Evolutionary conservation across 257 asterid genomes (phyloP).

Genomic region (Lycium barbarum): DNA sequence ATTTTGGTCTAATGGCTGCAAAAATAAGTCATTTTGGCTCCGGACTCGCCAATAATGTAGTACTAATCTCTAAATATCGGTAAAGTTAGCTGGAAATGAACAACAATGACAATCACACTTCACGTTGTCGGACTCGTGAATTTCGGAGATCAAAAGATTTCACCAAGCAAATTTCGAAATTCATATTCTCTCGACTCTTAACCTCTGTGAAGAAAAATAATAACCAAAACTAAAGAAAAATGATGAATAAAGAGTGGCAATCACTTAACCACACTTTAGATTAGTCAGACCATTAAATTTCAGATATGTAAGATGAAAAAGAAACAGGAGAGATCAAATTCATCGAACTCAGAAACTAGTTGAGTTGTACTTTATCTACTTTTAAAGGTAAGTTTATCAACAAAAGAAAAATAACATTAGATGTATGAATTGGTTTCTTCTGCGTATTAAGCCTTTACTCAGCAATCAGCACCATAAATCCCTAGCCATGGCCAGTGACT

Average conservation of each 20-base stretch:
- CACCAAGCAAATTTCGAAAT: too few species aligned
- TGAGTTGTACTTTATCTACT: background rate
- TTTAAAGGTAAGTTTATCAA: background rate
- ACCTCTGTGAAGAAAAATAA: background rate
- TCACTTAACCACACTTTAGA: too few species aligned
- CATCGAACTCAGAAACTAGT: background rate
- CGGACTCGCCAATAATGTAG: background rate
- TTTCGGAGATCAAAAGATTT: too few species aligned
- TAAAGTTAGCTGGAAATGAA: background rate
- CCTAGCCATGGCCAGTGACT: too few species aligned
- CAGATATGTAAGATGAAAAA: background rate
- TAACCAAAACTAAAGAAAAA: too few species aligned
- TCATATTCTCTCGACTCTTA: too few species aligned
- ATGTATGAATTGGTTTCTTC: background rate
- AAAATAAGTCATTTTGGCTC: too few species aligned
- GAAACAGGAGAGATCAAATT: background rate
- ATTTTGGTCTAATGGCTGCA: too few species aligned
- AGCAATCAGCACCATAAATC: too few species aligned
- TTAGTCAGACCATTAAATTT: too few species aligned
- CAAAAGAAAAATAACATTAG: background rate
- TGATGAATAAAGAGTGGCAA: too few species aligned
- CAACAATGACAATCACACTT: background rate
- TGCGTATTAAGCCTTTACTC: background rate
- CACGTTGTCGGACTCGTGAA: background rate
- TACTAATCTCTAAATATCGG: background rate